Evolutionary conservation across 192 early-diverging fungal species (phyloP).

Genomic region (Backusella australiensis): DNA sequence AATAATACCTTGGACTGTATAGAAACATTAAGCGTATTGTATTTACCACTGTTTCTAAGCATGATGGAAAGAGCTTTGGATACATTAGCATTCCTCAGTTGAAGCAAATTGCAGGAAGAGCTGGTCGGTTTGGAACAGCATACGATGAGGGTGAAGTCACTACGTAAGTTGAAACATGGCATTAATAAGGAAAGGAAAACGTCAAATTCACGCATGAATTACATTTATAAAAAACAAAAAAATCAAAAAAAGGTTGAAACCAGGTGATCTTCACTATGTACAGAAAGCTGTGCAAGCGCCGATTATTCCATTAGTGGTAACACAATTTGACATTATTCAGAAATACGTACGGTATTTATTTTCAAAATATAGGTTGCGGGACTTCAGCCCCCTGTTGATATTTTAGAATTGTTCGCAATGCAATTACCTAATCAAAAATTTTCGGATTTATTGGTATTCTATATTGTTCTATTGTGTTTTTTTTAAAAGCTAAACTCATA

Average conservation of each 20-base stretch:
- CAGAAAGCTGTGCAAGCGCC: constrained; percentile 36
- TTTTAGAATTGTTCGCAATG: constrained; percentile 74
- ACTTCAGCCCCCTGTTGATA: constrained; percentile 69
- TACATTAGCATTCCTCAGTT: constrained; percentile 71
- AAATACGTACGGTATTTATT: background rate
- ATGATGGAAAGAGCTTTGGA: constrained; percentile 57
- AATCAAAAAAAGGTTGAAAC: constrained; percentile 4
- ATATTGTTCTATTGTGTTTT: background rate
- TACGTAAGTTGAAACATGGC: constrained; percentile 41
- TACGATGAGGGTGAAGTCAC: constrained; percentile 69
- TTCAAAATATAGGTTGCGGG: constrained; percentile 51
- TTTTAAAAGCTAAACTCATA: background rate
- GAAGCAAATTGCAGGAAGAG: constrained; percentile 93
- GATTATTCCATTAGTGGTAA: constrained; percentile 24
- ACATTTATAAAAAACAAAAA: constrained; percentile 15
- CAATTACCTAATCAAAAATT: constrained; percentile 65
- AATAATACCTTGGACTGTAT: background rate
- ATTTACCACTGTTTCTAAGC: constrained; percentile 80
- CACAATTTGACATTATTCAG: background rate
- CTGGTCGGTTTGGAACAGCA: constrained; percentile 79
- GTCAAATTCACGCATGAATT: no score
- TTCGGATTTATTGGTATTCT: constrained; percentile 57
- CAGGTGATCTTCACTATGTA: constrained; percentile 23
- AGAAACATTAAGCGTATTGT: constrained; percentile 88
- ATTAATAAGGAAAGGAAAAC: background rate